Evolutionary conservation across 2,329 filamentous ascomycete species (phyloP).

Genomic region (Apiospora kogelbergensis): DNA sequence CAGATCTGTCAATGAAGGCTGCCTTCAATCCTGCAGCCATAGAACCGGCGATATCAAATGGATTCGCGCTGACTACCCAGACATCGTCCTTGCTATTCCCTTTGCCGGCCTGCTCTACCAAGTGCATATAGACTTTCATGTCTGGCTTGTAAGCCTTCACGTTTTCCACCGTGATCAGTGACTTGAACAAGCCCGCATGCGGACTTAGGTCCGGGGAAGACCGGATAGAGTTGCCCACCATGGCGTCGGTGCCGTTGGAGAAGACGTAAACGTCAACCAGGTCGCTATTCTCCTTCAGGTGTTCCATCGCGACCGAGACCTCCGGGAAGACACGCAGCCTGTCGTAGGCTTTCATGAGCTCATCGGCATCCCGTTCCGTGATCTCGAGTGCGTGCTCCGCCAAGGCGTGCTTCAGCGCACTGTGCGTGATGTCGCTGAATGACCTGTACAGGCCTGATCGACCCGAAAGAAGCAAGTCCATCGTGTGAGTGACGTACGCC

Average conservation of each 20-base stretch:
- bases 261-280: constrained; percentile 61
- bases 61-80: constrained; percentile 72
- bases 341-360: constrained; percentile 65
- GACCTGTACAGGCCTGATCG: constrained; percentile 56
- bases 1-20: constrained; percentile 65
- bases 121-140: constrained; percentile 58
- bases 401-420: constrained; percentile 63
- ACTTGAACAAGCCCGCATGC: constrained; percentile 47
- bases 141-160: constrained; percentile 65
- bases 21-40: constrained; percentile 59
- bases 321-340: constrained; percentile 65
- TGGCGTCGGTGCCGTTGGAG: constrained; percentile 66
- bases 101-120: constrained; percentile 52
- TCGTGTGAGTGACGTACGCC: not conserved
- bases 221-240: constrained; percentile 61
- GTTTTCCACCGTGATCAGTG: constrained; percentile 62
- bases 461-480: not conserved
- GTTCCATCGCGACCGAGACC: constrained; percentile 51
- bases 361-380: constrained; percentile 39
- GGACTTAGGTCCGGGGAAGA: constrained; percentile 55
- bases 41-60: constrained; percentile 71
- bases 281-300: constrained; percentile 38
- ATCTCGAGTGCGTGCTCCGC: constrained; percentile 54
- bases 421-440: constrained; percentile 63
- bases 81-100: constrained; percentile 43